A percentile compares a stretch with the other conserved stretches of the same genome.
Conservation (phyloP, 177 flowering plant genomes). For the Vitis hybrid region DNA sequence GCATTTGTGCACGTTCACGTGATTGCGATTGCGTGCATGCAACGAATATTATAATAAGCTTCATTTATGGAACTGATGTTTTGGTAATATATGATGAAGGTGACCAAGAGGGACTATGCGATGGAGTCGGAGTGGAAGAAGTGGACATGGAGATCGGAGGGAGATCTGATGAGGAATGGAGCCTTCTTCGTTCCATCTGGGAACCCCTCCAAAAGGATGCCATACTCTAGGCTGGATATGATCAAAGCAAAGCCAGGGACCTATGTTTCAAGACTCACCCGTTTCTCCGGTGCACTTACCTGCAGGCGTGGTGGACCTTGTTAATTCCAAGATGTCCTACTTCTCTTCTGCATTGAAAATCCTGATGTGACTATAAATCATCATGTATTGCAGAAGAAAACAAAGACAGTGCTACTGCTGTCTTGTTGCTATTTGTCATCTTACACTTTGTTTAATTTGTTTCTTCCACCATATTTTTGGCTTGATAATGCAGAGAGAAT, state of each 20-base stretch:
- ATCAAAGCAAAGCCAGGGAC: conserved; percentile 51
- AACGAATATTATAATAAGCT: not conserved
- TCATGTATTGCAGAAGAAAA: too few species aligned
- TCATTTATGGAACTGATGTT: not conserved
- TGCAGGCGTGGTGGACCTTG: conserved; percentile 41
- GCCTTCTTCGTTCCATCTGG: conserved; percentile 50
- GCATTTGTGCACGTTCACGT: too few species aligned
- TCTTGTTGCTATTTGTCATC: too few species aligned
- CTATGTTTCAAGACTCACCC: conserved; percentile 48
- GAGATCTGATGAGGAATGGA: conserved; percentile 46
- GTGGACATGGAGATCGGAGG: conserved; percentile 61
- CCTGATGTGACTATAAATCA: too few species aligned
- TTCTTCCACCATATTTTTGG: too few species aligned
- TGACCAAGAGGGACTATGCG: conserved; percentile 52
- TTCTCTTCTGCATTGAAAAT: not conserved
- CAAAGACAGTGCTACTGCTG: too few species aligned
- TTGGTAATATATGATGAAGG: conserved; percentile 21
- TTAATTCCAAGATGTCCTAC: conserved; percentile 13
- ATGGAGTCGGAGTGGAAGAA: conserved; percentile 33
- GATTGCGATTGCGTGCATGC: too few species aligned
- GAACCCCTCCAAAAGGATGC: not conserved
- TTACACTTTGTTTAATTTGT: too few species aligned
- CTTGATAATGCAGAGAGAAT: too few species aligned
- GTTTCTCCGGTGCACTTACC: conserved; percentile 51
- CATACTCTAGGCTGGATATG: conserved; percentile 22